Percentiles rank a stretch among this genome's conserved stretches.
Conservation (phyloP, 768 basidiomycete species). For the Phanerodontia chrysosporium region DNA sequence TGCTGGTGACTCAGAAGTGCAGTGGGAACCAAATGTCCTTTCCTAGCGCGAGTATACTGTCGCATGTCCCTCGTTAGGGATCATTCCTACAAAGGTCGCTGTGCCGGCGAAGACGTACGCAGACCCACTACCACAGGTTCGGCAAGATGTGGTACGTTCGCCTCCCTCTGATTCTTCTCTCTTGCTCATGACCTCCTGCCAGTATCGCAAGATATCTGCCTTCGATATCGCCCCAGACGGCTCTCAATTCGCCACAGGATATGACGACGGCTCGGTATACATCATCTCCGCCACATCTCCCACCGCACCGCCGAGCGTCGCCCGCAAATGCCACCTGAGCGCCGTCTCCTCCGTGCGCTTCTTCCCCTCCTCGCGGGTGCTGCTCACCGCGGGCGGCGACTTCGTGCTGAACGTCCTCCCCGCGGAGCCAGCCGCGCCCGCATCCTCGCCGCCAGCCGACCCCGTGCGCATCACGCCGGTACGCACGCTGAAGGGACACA, state of each 20-base stretch:
- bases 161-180: background rate
- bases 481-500: slow-evolving; percentile 64
- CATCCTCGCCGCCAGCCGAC: slow-evolving; percentile 20
- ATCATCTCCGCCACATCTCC: slow-evolving; percentile 36
- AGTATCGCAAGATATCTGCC: slow-evolving; percentile 54
- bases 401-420: slow-evolving; percentile 65
- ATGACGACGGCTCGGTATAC: slow-evolving; percentile 54
- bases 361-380: slow-evolving; percentile 69
- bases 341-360: slow-evolving; percentile 54
- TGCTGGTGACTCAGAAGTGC: background rate
- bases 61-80: slow-evolving; percentile 42
- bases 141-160: slow-evolving; percentile 21
- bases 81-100: slow-evolving; percentile 44
- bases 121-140: slow-evolving; percentile 41
- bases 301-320: slow-evolving; percentile 20
- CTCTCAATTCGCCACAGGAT: slow-evolving; percentile 55
- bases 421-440: slow-evolving; percentile 37
- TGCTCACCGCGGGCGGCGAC: slow-evolving; percentile 67
- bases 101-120: slow-evolving; percentile 49
- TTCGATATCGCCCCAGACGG: slow-evolving; percentile 61
- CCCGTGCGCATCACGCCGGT: slow-evolving; percentile 40
- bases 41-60: slow-evolving; percentile 23
- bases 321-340: slow-evolving; percentile 45
- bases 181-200: slow-evolving; percentile 18
- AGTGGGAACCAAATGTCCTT: background rate